Percentiles rank a stretch among this genome's conserved stretches.
Evolutionary conservation across 2,329 filamentous ascomycete genomes (phyloP).

Genomic region (Curvularia hawaiiensis): DNA sequence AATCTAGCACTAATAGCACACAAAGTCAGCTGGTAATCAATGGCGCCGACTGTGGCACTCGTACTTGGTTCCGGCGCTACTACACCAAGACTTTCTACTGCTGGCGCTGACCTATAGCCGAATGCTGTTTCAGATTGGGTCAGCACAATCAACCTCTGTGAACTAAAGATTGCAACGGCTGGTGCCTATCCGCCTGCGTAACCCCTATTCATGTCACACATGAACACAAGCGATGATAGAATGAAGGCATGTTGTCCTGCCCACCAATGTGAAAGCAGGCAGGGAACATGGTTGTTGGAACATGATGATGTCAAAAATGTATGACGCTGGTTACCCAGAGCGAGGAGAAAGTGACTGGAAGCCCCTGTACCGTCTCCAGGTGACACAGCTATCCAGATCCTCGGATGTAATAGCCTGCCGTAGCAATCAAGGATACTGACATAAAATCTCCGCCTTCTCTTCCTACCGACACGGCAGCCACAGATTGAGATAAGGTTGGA

Average conservation of each 20-base stretch:
- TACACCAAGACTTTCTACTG: slow-evolving; percentile 13
- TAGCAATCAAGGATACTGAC: slow-evolving; percentile 33
- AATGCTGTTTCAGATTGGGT: slow-evolving; percentile 23
- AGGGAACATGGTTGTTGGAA: slow-evolving; percentile 19
- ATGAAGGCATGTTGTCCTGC: slow-evolving; percentile 11
- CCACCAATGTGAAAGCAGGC: slow-evolving; percentile 11
- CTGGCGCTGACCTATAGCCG: slow-evolving; percentile 13
- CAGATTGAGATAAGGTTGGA: slow-evolving; percentile 26
- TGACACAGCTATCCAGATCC: slow-evolving; percentile 19
- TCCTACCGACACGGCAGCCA: slow-evolving; percentile 27
- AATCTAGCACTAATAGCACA: slow-evolving; percentile 2
- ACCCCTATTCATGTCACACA: slow-evolving; percentile 25
- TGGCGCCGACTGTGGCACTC: slow-evolving; percentile 4
- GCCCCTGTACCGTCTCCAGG: slow-evolving; percentile 26
- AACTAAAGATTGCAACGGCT: slow-evolving; percentile 8
- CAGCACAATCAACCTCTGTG: slow-evolving; percentile 16
- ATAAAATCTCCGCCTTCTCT: slow-evolving; percentile 28
- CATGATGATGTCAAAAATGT: slow-evolving; percentile 11
- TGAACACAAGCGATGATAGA: slow-evolving; percentile 29
- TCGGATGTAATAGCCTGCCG: slow-evolving; percentile 21
- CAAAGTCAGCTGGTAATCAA: neutral
- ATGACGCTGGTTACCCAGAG: slow-evolving; percentile 11
- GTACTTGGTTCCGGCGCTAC: slow-evolving; percentile 28
- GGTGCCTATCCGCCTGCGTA: slow-evolving; percentile 30
- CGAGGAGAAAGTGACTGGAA: slow-evolving; percentile 19